Percentiles rank a stretch among this genome's conserved stretches.
These are phyloP conservation scores for Blastosporella zonata DNA, from an alignment of 1,284 basidiomycete genomes.

Conservation along the genomic window DNA sequence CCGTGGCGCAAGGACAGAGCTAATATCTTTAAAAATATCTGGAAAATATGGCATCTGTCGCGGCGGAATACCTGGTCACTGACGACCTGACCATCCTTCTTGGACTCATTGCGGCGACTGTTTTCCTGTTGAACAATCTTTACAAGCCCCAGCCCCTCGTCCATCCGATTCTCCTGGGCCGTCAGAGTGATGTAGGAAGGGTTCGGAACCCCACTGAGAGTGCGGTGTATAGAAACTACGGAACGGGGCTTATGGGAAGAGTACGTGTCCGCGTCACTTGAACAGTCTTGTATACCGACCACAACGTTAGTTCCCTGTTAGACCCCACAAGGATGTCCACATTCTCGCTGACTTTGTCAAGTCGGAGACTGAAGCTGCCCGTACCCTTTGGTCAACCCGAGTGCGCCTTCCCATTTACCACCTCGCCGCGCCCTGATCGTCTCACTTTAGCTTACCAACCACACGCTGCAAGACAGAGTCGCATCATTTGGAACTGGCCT, in stretches of 20 bases:
- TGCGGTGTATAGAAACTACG: conserved; percentile 79
- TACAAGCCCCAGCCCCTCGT: conserved; percentile 78
- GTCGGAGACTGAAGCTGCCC: conserved; percentile 58
- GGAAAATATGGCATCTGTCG: conserved; percentile 25
- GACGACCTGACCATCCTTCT: conserved; percentile 76
- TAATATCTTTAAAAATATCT: background rate
- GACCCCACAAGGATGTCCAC: conserved; percentile 67
- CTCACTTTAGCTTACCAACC: conserved; percentile 60
- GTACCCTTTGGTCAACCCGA: conserved; percentile 76
- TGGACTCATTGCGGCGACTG: conserved; percentile 66
- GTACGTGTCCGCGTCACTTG: conserved; percentile 37
- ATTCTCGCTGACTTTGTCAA: conserved; percentile 65
- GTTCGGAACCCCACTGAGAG: conserved; percentile 74
- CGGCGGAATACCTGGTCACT: conserved; percentile 60
- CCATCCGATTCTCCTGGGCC: conserved; percentile 77
- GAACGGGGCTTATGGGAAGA: conserved; percentile 73
- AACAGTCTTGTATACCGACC: conserved; percentile 4
- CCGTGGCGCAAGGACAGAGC: background rate
- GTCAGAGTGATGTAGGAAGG: conserved; percentile 79
- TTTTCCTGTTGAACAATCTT: conserved; percentile 71
- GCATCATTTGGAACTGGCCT: conserved; percentile 69
- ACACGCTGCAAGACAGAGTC: conserved; percentile 59
- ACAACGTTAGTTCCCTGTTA: conserved; percentile 57
- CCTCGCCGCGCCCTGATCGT: conserved; percentile 5
- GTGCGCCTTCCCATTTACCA: conserved; percentile 32